Percentiles rank a stretch among this genome's conserved stretches.
These are phyloP conservation scores for Talaromyces adpressus DNA, from an alignment of 495 filamentous ascomycete genomes.

Conservation along the genomic window DNA sequence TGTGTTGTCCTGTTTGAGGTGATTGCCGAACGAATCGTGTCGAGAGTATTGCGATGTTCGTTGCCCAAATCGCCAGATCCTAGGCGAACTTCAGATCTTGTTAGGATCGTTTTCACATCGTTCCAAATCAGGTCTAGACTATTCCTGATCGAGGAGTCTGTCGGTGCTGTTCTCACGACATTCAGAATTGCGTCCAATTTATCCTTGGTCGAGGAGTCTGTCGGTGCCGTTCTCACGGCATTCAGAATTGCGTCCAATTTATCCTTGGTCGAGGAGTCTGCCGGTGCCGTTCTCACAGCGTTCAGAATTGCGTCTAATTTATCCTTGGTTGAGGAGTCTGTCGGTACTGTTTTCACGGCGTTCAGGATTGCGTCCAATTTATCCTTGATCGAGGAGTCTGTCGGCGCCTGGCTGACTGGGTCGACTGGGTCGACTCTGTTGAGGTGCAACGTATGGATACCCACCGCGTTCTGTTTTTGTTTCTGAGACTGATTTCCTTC, in stretches of 20 bases:
- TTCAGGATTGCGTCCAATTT: neutral
- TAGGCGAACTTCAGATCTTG: neutral
- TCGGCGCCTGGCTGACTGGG: neutral
- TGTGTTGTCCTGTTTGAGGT: neutral
- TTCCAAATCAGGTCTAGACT: too few relatives aligned
- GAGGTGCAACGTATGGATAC: neutral
- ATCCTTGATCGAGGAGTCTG: neutral
- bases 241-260: neutral
- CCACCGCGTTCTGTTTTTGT: neutral
- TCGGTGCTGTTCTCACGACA: too few relatives aligned
- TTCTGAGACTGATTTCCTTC: neutral
- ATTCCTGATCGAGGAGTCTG: neutral
- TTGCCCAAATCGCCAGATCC: neutral
- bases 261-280: neutral
- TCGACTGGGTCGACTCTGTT: neutral
- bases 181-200: too few relatives aligned
- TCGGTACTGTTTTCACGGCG: neutral
- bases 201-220: too few relatives aligned
- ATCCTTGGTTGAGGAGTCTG: neutral
- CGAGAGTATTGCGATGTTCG: neutral
- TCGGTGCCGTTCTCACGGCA: too few relatives aligned
- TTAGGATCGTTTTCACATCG: too few relatives aligned
- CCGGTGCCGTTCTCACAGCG: neutral
- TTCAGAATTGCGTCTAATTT: neutral
- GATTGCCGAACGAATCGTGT: neutral